Conservation (phyloP, 495 filamentous ascomycete genomes). For the Penicillium waksmanii region DNA sequence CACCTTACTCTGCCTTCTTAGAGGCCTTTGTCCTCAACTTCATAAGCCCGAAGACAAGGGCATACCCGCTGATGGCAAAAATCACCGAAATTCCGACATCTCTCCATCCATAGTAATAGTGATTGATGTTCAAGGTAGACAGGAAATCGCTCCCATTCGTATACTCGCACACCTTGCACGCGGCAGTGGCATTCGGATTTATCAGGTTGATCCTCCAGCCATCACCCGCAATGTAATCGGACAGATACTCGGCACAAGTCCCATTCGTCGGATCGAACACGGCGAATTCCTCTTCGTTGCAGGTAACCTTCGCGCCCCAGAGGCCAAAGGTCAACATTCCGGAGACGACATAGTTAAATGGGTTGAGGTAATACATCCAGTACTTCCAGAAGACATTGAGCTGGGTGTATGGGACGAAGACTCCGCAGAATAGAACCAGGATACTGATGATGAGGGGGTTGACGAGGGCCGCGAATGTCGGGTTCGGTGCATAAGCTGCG, state of each 20-base stretch:
- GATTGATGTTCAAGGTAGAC: constrained; percentile 37
- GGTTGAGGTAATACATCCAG: constrained; percentile 77
- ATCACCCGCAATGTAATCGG: constrained; percentile 45
- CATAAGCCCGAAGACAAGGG: constrained; percentile 54
- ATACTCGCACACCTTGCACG: constrained; percentile 64
- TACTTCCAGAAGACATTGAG: constrained; percentile 67
- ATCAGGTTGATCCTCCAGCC: constrained; percentile 56
- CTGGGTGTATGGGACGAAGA: constrained; percentile 43
- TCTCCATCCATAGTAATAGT: constrained; percentile 51
- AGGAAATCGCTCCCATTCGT: constrained; percentile 44
- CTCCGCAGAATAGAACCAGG: constrained; percentile 57
- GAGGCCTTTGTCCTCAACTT: constrained; percentile 47
- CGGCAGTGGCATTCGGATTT: constrained; percentile 52
- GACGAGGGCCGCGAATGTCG: constrained; percentile 56
- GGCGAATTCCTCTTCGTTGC: constrained; percentile 60
- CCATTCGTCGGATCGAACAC: constrained; percentile 56
- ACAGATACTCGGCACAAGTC: constrained; percentile 62
- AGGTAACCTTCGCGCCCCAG: constrained; percentile 58
- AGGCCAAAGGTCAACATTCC: constrained; percentile 62
- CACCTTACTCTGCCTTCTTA: constrained; percentile 40
- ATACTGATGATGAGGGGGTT: constrained; percentile 59
- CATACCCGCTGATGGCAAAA: constrained; percentile 50
- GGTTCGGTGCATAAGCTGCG: constrained; percentile 60
- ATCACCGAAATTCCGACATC: constrained; percentile 48
- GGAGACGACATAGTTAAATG: constrained; percentile 70